Conservation (phyloP, 306 rosid species). For the Trichosanthes cucumerina region DNA sequence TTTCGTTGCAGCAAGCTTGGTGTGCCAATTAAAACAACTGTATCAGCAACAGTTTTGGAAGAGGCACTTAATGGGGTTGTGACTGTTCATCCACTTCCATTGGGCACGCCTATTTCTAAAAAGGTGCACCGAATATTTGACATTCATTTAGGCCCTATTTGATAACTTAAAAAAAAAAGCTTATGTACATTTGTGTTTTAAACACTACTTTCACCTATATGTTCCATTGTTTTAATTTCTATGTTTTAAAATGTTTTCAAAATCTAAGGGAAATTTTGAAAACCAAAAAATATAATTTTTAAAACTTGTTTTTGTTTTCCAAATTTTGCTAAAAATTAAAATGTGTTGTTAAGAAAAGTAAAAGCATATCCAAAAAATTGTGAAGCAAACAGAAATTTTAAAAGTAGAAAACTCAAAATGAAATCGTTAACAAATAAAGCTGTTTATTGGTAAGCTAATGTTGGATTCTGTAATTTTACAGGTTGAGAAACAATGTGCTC, state of each 20-base stretch:
- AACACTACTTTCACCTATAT: too few species aligned
- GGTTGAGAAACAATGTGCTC: constrained; percentile 99
- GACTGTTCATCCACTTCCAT: constrained; percentile 52
- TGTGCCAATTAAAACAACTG: constrained; percentile 94
- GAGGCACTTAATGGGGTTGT: constrained; percentile 82
- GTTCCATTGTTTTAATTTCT: not conserved
- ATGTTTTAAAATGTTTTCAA: not conserved
- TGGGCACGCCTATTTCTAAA: constrained; percentile 54
- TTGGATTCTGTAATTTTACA: constrained; percentile 20
- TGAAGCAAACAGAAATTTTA: not conserved
- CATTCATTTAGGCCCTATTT: not conserved
- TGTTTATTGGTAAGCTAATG: not conserved
- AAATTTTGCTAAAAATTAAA: too few species aligned
- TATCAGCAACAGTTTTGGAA: constrained; percentile 86
- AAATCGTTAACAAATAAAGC: not conserved
- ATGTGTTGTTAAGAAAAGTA: not conserved
- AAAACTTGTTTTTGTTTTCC: too few species aligned
- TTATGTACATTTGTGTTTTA: too few species aligned
- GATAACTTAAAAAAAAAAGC: not conserved
- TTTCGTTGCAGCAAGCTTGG: constrained; percentile 75
- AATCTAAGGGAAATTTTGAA: not conserved
- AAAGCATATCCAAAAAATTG: not conserved
- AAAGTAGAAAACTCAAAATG: not conserved
- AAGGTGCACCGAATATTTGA: constrained; percentile 38
- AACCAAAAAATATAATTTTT: not conserved